Evolutionary conservation across 2,329 filamentous ascomycete genomes (phyloP).

Genomic region (Sclerotinia minor): DNA sequence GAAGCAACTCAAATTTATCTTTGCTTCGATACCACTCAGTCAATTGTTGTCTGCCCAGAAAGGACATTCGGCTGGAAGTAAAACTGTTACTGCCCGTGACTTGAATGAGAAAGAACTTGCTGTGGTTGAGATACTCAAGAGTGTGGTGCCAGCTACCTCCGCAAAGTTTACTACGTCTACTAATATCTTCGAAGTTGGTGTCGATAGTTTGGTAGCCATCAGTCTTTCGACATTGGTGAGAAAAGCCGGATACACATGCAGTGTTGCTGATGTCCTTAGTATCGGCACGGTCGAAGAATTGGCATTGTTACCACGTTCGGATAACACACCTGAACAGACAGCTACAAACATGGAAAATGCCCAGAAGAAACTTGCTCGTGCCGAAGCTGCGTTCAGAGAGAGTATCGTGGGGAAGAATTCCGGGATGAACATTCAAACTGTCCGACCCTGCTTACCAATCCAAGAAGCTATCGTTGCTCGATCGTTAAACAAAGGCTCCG

Average conservation of each 20-base stretch:
- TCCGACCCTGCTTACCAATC: constrained; percentile 41
- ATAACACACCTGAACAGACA: background rate
- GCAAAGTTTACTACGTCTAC: background rate
- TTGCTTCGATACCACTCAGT: background rate
- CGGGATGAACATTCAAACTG: background rate
- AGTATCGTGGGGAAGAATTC: background rate
- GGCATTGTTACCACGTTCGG: background rate
- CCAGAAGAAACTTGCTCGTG: constrained; percentile 1
- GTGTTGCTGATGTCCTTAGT: constrained; percentile 13
- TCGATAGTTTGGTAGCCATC: constrained; percentile 13
- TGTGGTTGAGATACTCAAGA: constrained; percentile 18
- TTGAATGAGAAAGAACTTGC: constrained; percentile 8
- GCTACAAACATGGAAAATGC: background rate
- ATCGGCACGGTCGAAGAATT: constrained; percentile 12
- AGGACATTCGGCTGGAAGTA: background rate
- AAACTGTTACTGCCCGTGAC: background rate
- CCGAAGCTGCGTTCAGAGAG: background rate
- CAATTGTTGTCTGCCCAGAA: constrained; percentile 5
- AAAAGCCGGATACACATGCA: background rate
- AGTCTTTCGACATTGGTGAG: constrained; percentile 12
- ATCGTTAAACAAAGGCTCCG: constrained; percentile 37
- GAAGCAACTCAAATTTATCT: constrained; percentile 7
- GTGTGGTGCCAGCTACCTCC: background rate
- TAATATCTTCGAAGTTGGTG: constrained; percentile 15
- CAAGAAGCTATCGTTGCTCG: constrained; percentile 45